Conservation (phyloP, 2,329 filamentous ascomycete species). For the Scedosporium apiospermum region DNA sequence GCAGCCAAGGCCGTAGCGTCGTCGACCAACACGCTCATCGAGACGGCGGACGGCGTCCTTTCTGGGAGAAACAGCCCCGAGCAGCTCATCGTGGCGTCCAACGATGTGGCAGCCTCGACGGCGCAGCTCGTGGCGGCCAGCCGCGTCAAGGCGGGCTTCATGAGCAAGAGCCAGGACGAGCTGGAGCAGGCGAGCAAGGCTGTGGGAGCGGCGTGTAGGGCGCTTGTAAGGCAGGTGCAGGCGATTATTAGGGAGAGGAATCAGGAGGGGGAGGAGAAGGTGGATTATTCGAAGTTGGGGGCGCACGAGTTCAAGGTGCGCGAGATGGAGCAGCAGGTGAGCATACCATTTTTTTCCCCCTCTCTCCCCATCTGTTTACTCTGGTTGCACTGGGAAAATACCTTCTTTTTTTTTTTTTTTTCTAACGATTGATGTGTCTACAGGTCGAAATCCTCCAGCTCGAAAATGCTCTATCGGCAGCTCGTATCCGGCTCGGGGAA, state of each 20-base stretch:
- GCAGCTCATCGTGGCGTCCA: constrained; percentile 94
- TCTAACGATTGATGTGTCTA: constrained; percentile 8
- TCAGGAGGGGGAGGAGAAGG: constrained; percentile 67
- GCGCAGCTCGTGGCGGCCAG: constrained; percentile 93
- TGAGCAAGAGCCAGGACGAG: constrained; percentile 91
- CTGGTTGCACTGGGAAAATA: not conserved
- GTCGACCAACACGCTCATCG: constrained; percentile 92
- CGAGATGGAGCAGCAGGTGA: constrained; percentile 99
- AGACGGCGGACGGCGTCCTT: constrained; percentile 94
- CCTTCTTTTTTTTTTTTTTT: not conserved
- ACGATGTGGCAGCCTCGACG: constrained; percentile 91
- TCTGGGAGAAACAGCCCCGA: constrained; percentile 87
- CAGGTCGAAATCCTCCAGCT: constrained; percentile 96
- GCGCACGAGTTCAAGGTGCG: constrained; percentile 96
- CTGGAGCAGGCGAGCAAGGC: constrained; percentile 88
- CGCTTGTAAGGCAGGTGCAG: constrained; percentile 87
- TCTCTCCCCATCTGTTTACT: constrained; percentile 1
- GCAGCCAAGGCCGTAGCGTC: constrained; percentile 92
- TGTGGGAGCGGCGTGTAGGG: constrained; percentile 79
- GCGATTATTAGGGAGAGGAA: constrained; percentile 83
- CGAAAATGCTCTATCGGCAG: constrained; percentile 74
- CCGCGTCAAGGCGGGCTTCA: constrained; percentile 94
- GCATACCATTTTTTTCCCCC: constrained; percentile 9
- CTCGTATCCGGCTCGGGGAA: constrained; percentile 78
- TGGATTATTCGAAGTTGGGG: constrained; percentile 82